Base-by-base conservation (phyloP, 306 rosid genomes). In the Adenanthera pavonina region DNA sequence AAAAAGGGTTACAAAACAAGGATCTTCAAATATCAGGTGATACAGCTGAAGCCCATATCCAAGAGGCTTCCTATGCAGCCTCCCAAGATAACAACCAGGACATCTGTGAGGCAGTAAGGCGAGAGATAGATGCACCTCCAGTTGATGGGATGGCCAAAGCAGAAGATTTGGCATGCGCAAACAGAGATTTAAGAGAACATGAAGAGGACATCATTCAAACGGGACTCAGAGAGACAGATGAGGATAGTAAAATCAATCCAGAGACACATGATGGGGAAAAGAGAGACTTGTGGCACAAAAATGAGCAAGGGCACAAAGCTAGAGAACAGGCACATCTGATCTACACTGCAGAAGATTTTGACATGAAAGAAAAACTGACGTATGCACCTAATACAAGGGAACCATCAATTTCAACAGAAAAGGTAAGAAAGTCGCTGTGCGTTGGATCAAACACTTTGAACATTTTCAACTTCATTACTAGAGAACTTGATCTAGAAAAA, bases 391-490 rank as follows among this genome's bases (percentile, higher is more conserved):
- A 43, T 36, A 52, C 36, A 30, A 33, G 6, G 9, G 65, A 66
- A 47, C 71, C 43, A 52, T 80, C 72, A 33, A 30, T 62, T 69
- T 77, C 79, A 16, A 47, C 48, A 36, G 80, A 84, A 53, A 72
- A 84, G 87, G 83, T 75, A 71, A 34, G 57, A 79, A 64, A 20
- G 46, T 30, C 38, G 8, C 74, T 5, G 20, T 65, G n/a, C 43
- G 6, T 46, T 71, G 51, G 38, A 46, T 60, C 62, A 57, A 49
- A 68, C 78, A 46, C 41, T 72, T 53, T 30, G 15, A 20, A 46
- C 12, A 72, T 35, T 60, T 72, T 46, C 20, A 60, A 34, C 69
- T 71, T 79, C 19, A 73, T 44, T 51, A 19, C 11, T 41, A 34
- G 73, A 68, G 36, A 52, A 41, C 13, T 54, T 65, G 13, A 57